phyloP scores from a whole-genome alignment of 1,284 basidiomycete genomes.

The Boletus smithii region DNA sequence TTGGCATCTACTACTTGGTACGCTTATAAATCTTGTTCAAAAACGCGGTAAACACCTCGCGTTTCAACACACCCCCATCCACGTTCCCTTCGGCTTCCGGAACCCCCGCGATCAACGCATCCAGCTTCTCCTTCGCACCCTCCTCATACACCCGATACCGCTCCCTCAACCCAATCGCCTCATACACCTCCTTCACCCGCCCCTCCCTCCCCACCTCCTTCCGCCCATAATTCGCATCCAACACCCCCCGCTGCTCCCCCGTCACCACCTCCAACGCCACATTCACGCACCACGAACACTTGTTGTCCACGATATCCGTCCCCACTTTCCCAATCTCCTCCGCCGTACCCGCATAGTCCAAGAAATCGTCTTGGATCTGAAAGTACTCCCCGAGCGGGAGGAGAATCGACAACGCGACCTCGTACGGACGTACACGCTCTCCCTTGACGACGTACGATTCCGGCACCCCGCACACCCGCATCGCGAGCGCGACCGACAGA shows the following conservation, averaged over 20 bases:
- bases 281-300: slow-evolving; percentile 98
- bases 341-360: slow-evolving; percentile 89
- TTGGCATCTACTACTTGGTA: slow-evolving; percentile 11
- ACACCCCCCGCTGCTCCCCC: slow-evolving; percentile 54
- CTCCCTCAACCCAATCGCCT: slow-evolving; percentile 57
- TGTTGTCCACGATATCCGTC: slow-evolving; percentile 98
- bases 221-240: slow-evolving; percentile 83
- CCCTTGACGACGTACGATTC: slow-evolving; percentile 41
- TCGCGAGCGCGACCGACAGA: slow-evolving; percentile 93
- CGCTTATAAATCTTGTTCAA: slow-evolving; percentile 59
- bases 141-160: slow-evolving; percentile 69
- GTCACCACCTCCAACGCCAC: slow-evolving; percentile 68
- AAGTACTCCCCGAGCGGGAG: slow-evolving; percentile 97
- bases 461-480: slow-evolving; percentile 77
- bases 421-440: slow-evolving; percentile 59
- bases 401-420: slow-evolving; percentile 79
- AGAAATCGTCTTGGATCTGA: slow-evolving; percentile 97
- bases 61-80: slow-evolving; percentile 50
- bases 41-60: slow-evolving; percentile 70
- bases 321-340: slow-evolving; percentile 96
- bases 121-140: slow-evolving; percentile 56
- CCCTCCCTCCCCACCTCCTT: slow-evolving; percentile 63
- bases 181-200: slow-evolving; percentile 67
- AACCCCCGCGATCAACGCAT: slow-evolving; percentile 54
- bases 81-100: slow-evolving; percentile 41